phyloP scores from a whole-genome alignment of 805 yeast species.

The Suhomyces xylopsoci region DNA sequence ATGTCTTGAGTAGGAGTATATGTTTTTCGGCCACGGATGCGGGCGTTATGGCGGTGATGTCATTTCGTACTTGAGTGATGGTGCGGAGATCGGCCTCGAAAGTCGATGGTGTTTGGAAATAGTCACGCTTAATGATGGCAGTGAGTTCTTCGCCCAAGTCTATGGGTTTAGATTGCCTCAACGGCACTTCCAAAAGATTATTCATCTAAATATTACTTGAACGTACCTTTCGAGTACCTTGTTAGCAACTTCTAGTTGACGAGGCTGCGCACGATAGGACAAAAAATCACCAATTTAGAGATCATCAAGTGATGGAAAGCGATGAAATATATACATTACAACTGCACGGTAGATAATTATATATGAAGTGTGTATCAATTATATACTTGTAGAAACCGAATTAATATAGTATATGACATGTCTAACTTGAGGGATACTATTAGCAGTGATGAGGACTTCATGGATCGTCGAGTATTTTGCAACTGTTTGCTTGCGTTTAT shows the following conservation, averaged over 20 bases:
- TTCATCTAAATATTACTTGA: not conserved
- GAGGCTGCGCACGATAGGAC: not conserved
- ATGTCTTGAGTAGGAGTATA: conserved; percentile 38
- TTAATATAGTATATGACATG: too few species aligned
- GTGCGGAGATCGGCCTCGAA: conserved; percentile 37
- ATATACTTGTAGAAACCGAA: too few species aligned
- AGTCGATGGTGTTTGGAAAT: conserved; percentile 34
- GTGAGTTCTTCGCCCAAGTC: conserved; percentile 40
- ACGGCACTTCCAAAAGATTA: conserved; percentile 50
- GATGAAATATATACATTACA: too few species aligned
- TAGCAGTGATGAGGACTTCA: too few species aligned
- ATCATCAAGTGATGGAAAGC: too few species aligned
- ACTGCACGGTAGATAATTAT: conserved; percentile 14
- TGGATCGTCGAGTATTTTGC: too few species aligned
- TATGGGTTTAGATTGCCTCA: conserved; percentile 43
- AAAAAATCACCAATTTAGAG: not conserved
- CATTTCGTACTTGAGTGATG: conserved; percentile 44
- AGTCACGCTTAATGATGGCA: conserved; percentile 47
- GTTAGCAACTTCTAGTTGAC: not conserved
- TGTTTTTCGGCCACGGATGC: conserved; percentile 30
- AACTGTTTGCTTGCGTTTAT: not conserved
- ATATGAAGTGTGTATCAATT: too few species aligned
- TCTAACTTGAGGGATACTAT: too few species aligned
- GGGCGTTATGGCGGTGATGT: conserved; percentile 33
- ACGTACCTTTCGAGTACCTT: not conserved